Evolutionary conservation across 768 basidiomycete genomes (phyloP).

Genomic region (Mycena vitilis): DNA sequence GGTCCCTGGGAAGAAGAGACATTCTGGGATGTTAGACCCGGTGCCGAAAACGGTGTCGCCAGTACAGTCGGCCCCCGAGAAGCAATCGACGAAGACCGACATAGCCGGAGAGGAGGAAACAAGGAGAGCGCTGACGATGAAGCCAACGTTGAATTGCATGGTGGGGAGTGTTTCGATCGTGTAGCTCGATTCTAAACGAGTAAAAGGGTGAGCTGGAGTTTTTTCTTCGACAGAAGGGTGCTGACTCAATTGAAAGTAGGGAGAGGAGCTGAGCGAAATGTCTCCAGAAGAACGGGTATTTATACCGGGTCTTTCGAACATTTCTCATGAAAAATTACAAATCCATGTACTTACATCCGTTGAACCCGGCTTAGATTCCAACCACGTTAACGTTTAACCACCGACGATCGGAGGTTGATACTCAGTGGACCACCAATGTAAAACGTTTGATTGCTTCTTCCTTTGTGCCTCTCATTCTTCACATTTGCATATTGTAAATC

Average conservation of each 20-base stretch:
- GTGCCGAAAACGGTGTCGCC: neutral
- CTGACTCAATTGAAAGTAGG: slow-evolving; percentile 13
- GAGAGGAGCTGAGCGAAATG: slow-evolving; percentile 10
- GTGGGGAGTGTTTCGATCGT: too few species aligned
- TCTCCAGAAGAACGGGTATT: neutral
- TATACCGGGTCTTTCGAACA: too few species aligned
- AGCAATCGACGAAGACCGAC: neutral
- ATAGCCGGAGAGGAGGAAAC: slow-evolving; percentile 10
- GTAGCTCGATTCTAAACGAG: neutral
- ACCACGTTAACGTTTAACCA: too few species aligned
- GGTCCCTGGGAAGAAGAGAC: slow-evolving; percentile 2
- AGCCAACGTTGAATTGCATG: slow-evolving; percentile 17
- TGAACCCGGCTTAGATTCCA: too few species aligned
- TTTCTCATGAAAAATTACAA: neutral
- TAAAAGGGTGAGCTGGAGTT: neutral
- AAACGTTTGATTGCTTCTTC: too few species aligned
- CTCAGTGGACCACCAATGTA: too few species aligned
- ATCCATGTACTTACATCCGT: too few species aligned
- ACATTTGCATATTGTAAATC: too few species aligned
- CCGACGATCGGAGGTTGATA: too few species aligned
- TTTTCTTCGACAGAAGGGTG: neutral
- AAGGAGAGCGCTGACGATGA: slow-evolving; percentile 10
- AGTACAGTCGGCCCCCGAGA: slow-evolving; percentile 3
- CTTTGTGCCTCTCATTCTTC: too few species aligned
- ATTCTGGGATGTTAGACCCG: neutral